Base-by-base conservation (phyloP, 768 basidiomycete species). In the Suillus subalutaceus region DNA sequence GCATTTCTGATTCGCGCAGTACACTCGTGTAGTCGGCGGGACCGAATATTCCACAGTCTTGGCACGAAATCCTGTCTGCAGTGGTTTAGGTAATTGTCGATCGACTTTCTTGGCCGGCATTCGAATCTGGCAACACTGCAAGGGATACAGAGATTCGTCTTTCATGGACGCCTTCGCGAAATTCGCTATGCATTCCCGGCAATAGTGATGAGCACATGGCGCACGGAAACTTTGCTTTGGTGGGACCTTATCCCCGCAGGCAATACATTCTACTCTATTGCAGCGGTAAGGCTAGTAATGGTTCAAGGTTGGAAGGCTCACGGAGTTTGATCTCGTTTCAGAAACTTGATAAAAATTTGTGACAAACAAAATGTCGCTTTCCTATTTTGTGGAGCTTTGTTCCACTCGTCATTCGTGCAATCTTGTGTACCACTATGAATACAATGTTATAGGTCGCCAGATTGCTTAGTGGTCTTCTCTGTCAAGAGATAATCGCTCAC, bases 141-240 rank as follows among this genome's bases (percentile, higher is more conserved):
- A 77, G 0, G 87, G 86, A 55, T 81, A 83, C 0, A 87, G 74
- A 0, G 82, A 80, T 69, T 87, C 86, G 71, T 87, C 85, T 30
- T 73, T 76, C 13, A 72, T 79, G 43, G 84, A 81, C 0, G 80
- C 67, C 57, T 80, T 71, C 4, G 82, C 83, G 64, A 87, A 80
- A 16, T 78, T 68, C 6, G 67, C 64, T 10, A 85, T 60, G 68
- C 87, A 88, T 26, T 69, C 72, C n/a, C 60, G 58, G 68, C 86
- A 87, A 64, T 88, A 83, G 65, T 75, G 68, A 68, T 88, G 84
- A 6, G 76, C 73, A 68, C 87, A 88, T 3, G 78, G 74, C 1
- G 80, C 80, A 9, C 70, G 70, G 50, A 85, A 75, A 35, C 76
- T 73, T 15, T 52, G 9, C 15, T 30, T 40, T 35, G 62, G 32